Base-by-base conservation (phyloP, 2,329 filamentous ascomycete genomes). In the Alternaria alternata region DNA sequence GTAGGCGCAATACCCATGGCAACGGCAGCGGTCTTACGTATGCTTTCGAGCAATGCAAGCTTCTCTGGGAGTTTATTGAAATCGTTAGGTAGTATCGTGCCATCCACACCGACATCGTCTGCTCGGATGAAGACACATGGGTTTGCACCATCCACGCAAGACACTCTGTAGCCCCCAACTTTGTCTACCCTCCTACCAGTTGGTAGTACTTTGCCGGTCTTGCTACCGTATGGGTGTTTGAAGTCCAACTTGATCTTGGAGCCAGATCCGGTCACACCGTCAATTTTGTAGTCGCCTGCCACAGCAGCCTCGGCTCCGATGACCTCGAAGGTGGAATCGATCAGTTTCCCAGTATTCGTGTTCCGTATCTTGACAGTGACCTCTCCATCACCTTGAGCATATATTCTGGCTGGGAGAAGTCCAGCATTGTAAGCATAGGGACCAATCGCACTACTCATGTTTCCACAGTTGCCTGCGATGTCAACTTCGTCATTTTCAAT, bases 391-490 rank as follows among this genome's bases (percentile, higher is more conserved):
- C 66, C 75, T 63, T 68, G 62, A 0, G 48, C 54, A 47, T 70
- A 79, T 54, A 55, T 69, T 61, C 14, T 62, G 8, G 75, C 62
- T 32, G 55, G 77, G 57, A 87, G 77, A 1, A 89, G 63, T 3
- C 84, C 81, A 24, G 82, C 75, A 78, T 92, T 78, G 72, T 88
- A 80, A 3, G 87, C 87, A 70, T 86, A 89, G 0, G 90, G 89
- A 0, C 89, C 91, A 46, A 71, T 64, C 0, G 90, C 89, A 0
- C 89, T 91, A 51, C 92, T 87, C 88, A 93, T 90, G 73, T 92
- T 92, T n/a, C 90, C 90, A 72, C 90, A 92, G 68, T 92, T 93
- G 24, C 89, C 87, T 0, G 88, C 87, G 68, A 87, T 84, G 69
- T 92, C 90, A 3, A 93, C 82, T 32, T 81, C 78, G 5, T 80